These are phyloP conservation scores for Alternaria ethzedia DNA, from an alignment of 2,329 filamentous ascomycete genomes.

Conservation along the genomic window DNA sequence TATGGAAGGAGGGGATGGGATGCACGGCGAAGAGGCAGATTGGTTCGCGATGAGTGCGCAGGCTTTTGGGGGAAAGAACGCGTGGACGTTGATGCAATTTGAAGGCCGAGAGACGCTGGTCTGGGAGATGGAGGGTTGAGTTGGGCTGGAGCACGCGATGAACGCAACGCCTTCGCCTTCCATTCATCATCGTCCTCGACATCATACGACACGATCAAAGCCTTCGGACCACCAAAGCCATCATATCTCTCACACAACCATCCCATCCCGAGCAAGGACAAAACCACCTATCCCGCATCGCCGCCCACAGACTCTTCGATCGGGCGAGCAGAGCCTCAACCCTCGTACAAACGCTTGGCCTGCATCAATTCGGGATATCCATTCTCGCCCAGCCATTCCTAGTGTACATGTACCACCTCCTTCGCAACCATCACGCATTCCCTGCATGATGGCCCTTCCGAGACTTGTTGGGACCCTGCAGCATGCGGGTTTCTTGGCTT, in stretches of 20 bases:
- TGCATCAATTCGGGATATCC: not conserved
- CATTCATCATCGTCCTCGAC: not conserved
- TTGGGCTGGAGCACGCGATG: not conserved
- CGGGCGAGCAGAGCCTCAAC: not conserved
- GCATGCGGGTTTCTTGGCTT: not conserved
- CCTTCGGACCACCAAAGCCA: not conserved
- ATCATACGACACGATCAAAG: not conserved
- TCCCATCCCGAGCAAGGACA: not conserved
- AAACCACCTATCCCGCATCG: not conserved
- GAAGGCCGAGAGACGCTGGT: conserved; percentile 39
- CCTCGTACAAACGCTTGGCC: not conserved
- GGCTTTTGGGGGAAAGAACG: conserved; percentile 34
- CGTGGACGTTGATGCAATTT: conserved; percentile 44
- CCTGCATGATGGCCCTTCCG: not conserved
- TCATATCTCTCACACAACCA: not conserved
- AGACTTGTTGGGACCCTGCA: not conserved
- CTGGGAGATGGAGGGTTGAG: conserved; percentile 40
- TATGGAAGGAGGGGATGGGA: conserved; percentile 5
- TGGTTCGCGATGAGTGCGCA: conserved; percentile 44
- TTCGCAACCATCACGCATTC: not conserved
- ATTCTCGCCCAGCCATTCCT: conserved; percentile 2
- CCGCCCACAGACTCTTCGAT: not conserved
- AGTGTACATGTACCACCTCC: conserved; percentile 1
- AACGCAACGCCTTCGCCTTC: not conserved
- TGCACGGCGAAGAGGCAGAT: conserved; percentile 17